These are phyloP conservation scores for Hyaloperonospora arabidopsidis DNA, from an alignment of 352 stramenopile genomes.

Conservation along the genomic window DNA sequence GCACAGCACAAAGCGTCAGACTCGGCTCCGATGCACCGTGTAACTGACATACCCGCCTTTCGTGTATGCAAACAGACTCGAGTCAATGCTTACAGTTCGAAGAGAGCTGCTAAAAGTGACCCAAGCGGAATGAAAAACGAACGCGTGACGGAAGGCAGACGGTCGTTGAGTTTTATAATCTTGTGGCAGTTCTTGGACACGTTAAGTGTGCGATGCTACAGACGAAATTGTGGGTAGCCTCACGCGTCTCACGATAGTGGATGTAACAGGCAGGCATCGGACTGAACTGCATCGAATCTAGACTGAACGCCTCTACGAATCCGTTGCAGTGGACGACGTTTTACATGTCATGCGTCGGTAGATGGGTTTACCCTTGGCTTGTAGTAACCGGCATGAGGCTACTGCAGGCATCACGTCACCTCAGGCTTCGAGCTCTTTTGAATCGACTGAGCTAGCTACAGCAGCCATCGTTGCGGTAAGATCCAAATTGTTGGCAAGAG, in stretches of 20 bases:
- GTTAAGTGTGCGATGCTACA: conserved; percentile 16
- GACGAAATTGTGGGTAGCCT: conserved; percentile 12
- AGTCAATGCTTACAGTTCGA: conserved; percentile 13
- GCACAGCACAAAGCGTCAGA: conserved; percentile 42
- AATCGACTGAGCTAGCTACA: conserved; percentile 5
- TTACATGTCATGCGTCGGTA: conserved; percentile 18
- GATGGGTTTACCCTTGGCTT: not conserved
- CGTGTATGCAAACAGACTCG: conserved; percentile 7
- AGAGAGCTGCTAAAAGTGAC: not conserved
- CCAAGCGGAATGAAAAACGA: conserved; percentile 1
- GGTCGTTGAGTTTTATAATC: no score
- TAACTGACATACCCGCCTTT: conserved; percentile 36
- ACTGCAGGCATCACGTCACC: not conserved
- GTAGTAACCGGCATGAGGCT: no score
- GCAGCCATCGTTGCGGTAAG: conserved; percentile 18
- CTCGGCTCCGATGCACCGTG: conserved; percentile 43
- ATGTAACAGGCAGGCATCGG: not conserved
- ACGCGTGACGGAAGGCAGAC: conserved; percentile 17
- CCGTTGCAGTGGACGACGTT: conserved; percentile 28
- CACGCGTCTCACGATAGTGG: conserved; percentile 7
- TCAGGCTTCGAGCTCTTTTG: not conserved
- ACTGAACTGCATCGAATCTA: not conserved
- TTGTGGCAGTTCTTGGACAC: no score
- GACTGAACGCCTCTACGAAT: conserved; percentile 10
- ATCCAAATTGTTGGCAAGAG: conserved; percentile 8